Base-by-base conservation (phyloP, 2,329 filamentous ascomycete species). In the Immersiporthe knoxdaviesiana region DNA sequence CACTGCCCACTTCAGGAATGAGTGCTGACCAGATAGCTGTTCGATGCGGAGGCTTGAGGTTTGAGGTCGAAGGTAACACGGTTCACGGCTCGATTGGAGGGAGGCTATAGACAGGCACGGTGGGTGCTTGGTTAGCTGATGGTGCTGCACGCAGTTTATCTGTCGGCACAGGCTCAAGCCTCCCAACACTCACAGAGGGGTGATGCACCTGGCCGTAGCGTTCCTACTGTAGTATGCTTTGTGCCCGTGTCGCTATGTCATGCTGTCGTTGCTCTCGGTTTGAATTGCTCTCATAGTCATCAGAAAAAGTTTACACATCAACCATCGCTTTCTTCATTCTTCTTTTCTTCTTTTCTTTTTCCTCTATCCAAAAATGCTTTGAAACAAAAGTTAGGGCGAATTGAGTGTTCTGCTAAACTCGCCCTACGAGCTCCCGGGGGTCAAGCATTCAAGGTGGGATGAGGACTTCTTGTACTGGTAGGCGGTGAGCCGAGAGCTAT, bases 401-500 rank as follows among this genome's bases (percentile, higher is more conserved):
- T 47, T 10, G 21, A 21, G 16, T 14, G 52, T 54, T 16, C 52
- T 30, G 27, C 52, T 27, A 6, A 54, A 24, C 50, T 27, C 50
- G 16, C 50, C 12, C 50, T 30, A 27, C 32, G 16, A 59, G 56
- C 56, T 12, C 10, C 32, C 1, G 56, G 56, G 56, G n/a, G 4
- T 11, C 30, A n/a, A 21, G 30, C 32, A 32, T 16, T 14, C 18
- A 37, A 37, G 56, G 56, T 59, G 56, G 56, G 56, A 59, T 59
- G 56, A 59, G 56, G 30, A 37, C 56, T 35, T 35, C 54, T 59
- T 59, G 27, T 30, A 56, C 24, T 30, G 56, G 56, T 21, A 59
- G 56, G 56, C 56, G 56, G 56, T 59, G 56, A 59, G 21, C 4
- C 14, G 32, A 30, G 52, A 47, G 56, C 16, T 59, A 3, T 11